These are phyloP conservation scores for Rhodotorula kratochvilovae DNA, from an alignment of 768 basidiomycete genomes.

Conservation along the genomic window DNA sequence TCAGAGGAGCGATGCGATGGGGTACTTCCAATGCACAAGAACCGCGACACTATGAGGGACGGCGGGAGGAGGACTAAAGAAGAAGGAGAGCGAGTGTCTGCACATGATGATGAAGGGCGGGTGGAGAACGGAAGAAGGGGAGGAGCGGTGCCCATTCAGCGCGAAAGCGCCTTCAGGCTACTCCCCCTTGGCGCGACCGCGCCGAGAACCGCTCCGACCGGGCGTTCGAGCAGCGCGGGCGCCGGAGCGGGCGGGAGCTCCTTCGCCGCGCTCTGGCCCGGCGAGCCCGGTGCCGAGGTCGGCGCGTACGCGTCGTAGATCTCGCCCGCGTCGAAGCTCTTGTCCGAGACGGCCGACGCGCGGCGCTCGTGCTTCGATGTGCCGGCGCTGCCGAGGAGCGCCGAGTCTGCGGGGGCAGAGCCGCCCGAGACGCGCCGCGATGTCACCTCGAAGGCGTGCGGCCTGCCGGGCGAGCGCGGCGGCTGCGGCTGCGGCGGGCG, in stretches of 20 bases:
- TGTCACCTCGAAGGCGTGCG: slow-evolving; percentile 24
- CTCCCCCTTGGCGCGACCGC: slow-evolving; percentile 9
- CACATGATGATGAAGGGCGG: too few relatives aligned
- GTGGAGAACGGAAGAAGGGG: too few relatives aligned
- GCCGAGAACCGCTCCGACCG: neutral
- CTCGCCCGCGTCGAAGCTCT: slow-evolving; percentile 21
- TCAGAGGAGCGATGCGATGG: too few relatives aligned
- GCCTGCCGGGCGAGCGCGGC: neutral
- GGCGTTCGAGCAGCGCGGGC: neutral
- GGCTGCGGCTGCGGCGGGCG: neutral
- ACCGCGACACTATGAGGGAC: too few relatives aligned
- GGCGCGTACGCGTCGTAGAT: slow-evolving; percentile 32
- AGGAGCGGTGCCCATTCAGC: neutral
- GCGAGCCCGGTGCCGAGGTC: accelerated
- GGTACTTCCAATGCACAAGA: too few relatives aligned
- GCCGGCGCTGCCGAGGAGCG: neutral
- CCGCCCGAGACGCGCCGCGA: slow-evolving; percentile 7
- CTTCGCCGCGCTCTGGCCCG: neutral
- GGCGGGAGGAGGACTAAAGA: too few relatives aligned
- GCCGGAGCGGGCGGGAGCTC: neutral
- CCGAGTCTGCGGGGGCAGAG: neutral
- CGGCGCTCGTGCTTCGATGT: neutral
- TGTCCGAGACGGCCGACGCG: slow-evolving; percentile 15
- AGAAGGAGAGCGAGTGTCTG: too few relatives aligned
- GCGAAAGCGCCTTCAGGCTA: slow-evolving; percentile 1